A percentile compares a stretch with the other conserved stretches of the same genome.
These are phyloP conservation scores for Debaryomyces coudertii DNA, from an alignment of 1,139 yeast species.

Conservation along the genomic window DNA sequence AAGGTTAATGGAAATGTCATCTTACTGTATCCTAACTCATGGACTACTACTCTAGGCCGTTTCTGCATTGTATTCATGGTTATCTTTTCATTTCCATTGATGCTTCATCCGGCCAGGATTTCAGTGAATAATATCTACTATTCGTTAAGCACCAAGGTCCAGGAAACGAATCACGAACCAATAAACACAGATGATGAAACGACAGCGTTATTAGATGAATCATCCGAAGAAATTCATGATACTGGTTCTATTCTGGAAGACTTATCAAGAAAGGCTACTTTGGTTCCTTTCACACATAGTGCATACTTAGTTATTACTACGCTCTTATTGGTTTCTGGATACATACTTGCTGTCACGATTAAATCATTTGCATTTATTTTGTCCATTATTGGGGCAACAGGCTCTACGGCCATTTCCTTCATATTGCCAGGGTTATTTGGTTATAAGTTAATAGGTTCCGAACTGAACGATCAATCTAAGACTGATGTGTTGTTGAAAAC, in stretches of 20 bases:
- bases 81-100: conserved; percentile 83
- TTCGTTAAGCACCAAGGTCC: conserved; percentile 37
- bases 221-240: conserved; percentile 10
- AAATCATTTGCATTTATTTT: conserved; percentile 58
- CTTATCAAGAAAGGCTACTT: conserved; percentile 20
- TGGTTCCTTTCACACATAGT: conserved; percentile 54
- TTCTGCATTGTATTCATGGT: conserved; percentile 81
- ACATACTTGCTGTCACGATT: conserved; percentile 46
- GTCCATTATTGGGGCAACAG: conserved; percentile 64
- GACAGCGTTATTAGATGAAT: conserved; percentile 19
- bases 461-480: conserved; percentile 26
- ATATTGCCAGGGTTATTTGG: conserved; percentile 64
- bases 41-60: conserved; percentile 66
- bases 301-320: conserved; percentile 55
- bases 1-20: conserved; percentile 75
- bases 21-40: conserved; percentile 57
- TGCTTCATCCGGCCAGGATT: conserved; percentile 90
- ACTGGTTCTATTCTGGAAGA: conserved; percentile 2
- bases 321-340: conserved; percentile 45
- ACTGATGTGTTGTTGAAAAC: conserved; percentile 29
- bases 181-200: conserved; percentile 12
- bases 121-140: conserved; percentile 75
- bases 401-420: conserved; percentile 61
- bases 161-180: conserved; percentile 4
- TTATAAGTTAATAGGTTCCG: conserved; percentile 48